Base-by-base conservation (phyloP, 148 eudicot genomes). In the Cornus controversa region DNA sequence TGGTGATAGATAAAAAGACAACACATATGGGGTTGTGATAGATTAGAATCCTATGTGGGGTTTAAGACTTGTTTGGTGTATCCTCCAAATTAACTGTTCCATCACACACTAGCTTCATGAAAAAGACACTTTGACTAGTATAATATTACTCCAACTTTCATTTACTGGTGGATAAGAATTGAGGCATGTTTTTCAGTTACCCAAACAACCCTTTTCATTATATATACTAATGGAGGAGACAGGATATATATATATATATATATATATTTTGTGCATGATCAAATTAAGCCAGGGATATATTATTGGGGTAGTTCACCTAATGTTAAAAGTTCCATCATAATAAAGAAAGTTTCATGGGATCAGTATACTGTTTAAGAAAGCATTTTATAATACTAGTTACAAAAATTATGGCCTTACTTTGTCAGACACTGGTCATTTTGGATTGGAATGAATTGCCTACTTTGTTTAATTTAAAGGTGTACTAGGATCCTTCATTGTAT, bases 1-100 rank as follows among this genome's bases (percentile, higher is more conserved):
- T 40, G 45, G 6, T 9, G 45, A 40, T 40, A 8, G 45, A 40
- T 40, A 8, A 40, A 50, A 50, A 50, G 57, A 50, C 57, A 45
- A 45, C 57, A 50, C 15, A 50, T 26, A 26, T 67, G 63, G 36
- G 77, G 27, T 18, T 72, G 77, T 67, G 54, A 23, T 18, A 47
- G 16, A 18, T 31, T 57, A 82, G 85, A 79, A 82, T 82, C 85
- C 85, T 70, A 83, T 83, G 85, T 79, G 73, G 70, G 57, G 65
- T 67, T 79, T 47, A 69, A 22, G 74, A 37, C 16, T 22, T 74
- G 73, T 74, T 80, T 80, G 69, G 62, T 62, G 26, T 23, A 5
- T 16, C 20, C 20, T 50, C 57, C 57, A 16, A 50, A 34, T 57
- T 24, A 37, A 77, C 47, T 66, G 72, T 47, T 74, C 65, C 64